Base-by-base conservation (phyloP, 495 filamentous ascomycete species). In the Neurospora sublineolata region DNA sequence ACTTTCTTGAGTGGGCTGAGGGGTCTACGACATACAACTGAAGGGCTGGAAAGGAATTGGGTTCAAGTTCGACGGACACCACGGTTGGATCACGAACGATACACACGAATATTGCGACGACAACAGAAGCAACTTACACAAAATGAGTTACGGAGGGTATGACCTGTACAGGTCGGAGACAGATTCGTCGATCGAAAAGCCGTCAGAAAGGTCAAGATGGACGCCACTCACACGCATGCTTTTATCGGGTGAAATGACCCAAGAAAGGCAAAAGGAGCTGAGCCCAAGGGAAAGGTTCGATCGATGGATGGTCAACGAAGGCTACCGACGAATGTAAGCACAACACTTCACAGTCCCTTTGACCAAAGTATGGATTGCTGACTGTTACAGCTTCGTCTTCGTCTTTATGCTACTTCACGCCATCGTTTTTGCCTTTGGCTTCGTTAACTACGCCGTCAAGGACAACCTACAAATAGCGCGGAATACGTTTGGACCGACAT, bases 271-370 rank as follows among this genome's bases (percentile, higher is more conserved):
- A 73, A 88, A 86, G 75, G 85, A 87, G 38, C 80, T 93, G 74
- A 87, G 81, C 68, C 78, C 81, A 70, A 76, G 82, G 70, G 83
- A 87, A 75, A 86, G 83, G 73, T 84, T 85, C 72, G 83, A 85
- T 67, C 77, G 82, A 75, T 91, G 89, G 90, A 91, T 92, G 89
- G 89, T 93, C 68, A 92, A 92, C 77, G 90, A 92, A 78, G 91
- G 90, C 73, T 91, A 90, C 77, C 83, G 90, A 73, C 84, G 89
- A 86, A 86, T 94, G 87, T 91, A 82, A 69, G 87, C 83, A 30
- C 37, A 64, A 6, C 23, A 16, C 1, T 18, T 37, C 67, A 23
- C 64, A 3, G 9, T 42, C 71, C 30, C 33, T 18, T 30, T 9
- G 46, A 20, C 46, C n/a, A 64, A 12, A 38, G 23, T 67, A 40